These are phyloP conservation scores for Pseudovirgaria hyperparasitica DNA, from an alignment of 2,329 filamentous ascomycete species.

Conservation along the genomic window DNA sequence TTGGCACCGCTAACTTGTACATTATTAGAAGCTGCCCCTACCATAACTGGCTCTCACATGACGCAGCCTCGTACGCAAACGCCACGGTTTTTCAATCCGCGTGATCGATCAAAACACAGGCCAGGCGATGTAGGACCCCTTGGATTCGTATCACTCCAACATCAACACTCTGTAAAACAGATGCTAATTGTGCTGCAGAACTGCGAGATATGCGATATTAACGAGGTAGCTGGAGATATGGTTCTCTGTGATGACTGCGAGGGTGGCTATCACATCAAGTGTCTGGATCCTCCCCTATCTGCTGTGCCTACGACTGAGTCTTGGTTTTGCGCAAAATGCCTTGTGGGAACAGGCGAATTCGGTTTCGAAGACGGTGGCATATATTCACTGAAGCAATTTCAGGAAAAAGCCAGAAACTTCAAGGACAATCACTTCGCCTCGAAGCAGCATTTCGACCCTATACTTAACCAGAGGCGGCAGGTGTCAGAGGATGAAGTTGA, in stretches of 20 bases:
- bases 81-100: constrained; percentile 45
- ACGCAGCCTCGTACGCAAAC: constrained; percentile 76
- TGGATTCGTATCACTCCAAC: constrained; percentile 3
- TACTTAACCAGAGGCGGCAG: constrained; percentile 65
- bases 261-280: constrained; percentile 72
- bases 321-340: constrained; percentile 94
- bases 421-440: constrained; percentile 88
- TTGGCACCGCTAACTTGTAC: constrained; percentile 15
- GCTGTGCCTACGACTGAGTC: constrained; percentile 66
- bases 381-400: constrained; percentile 91
- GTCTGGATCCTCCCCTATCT: constrained; percentile 75
- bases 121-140: constrained; percentile 40
- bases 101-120: constrained; percentile 43
- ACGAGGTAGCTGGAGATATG: constrained; percentile 57
- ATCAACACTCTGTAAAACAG: constrained; percentile 7
- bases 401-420: constrained; percentile 90
- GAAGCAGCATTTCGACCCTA: constrained; percentile 77
- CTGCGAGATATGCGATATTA: constrained; percentile 77
- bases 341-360: constrained; percentile 93
- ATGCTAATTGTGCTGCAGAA: constrained; percentile 37
- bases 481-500: constrained; percentile 94
- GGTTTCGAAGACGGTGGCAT: constrained; percentile 94
- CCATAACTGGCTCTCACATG: constrained; percentile 94
- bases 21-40: constrained; percentile 48
- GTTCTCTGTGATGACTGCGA: constrained; percentile 88